Base-by-base conservation (phyloP, 2,329 filamentous ascomycete species). In the Microcyclospora pomicola region DNA sequence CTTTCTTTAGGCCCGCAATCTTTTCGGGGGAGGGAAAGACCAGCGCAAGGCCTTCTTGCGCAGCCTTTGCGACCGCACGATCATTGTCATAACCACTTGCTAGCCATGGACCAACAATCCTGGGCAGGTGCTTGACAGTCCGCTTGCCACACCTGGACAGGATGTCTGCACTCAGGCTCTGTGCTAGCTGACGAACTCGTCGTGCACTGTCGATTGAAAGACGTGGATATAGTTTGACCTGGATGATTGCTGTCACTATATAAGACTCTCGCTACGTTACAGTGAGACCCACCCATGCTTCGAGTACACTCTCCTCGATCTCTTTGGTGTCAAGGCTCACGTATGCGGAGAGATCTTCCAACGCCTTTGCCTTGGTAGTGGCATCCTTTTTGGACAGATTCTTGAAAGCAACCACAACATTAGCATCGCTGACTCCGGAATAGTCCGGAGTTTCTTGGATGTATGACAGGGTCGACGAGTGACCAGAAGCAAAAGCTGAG, bases 311-410 rank as follows among this genome's bases (percentile, higher is more conserved):
- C 49, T 94, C 83, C 53, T 95, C 86, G 13, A 82, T 65, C 27
- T 77, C 79, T 14, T 51, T 43, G 69, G 72, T 56, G 57, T 69
- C 31, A 60, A 69, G 58, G 66, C 71, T 67, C 30, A 83, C 66
- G 53, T 81, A 72, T 27, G 71, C 59, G 34, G 84, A 69, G 14
- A 98, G 63, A 37, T 96, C 88, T 50, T 96, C 87, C 19, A 98
- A 66, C 0, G 84, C 88, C 59, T 88, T 94, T 6, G 80, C 72
- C 58, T 94, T 93, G 29, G 91, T 98, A 9, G 77, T 93, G 52
- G 79, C 80, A 63, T 95, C 88, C 62, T 91, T 93, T 64, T 96
- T 98, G 36, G 79, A 71, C 3, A 95, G 63, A 50, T 92, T 94
- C 61, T 95, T 93, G 64, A 95, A 84, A n/a, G 79, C 76, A 11